phyloP scores from a whole-genome alignment of 1,139 yeast genomes.

The Kurtzmaniella quercitrusa region DNA sequence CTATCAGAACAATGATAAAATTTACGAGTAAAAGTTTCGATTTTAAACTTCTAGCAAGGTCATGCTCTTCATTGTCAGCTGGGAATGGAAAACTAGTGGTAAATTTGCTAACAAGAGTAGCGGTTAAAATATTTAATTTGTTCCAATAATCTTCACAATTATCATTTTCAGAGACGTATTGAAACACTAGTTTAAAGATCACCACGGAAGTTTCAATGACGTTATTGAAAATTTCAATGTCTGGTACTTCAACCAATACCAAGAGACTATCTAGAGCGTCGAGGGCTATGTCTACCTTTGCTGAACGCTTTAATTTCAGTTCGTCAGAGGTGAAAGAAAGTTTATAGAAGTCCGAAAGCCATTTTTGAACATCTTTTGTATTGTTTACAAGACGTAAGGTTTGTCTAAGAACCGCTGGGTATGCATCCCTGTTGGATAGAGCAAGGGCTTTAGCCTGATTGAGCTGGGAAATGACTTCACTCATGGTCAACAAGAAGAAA shows the following conservation, averaged over 20 bases:
- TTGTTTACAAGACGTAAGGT: constrained; percentile 40
- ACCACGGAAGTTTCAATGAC: constrained; percentile 33
- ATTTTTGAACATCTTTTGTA: constrained; percentile 34
- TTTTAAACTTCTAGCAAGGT: constrained; percentile 46
- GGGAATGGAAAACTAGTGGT: constrained; percentile 39
- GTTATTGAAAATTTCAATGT: constrained; percentile 26
- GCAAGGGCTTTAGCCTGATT: constrained; percentile 51
- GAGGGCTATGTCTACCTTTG: constrained; percentile 40
- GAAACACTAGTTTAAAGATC: constrained; percentile 36
- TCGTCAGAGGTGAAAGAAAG: constrained; percentile 38
- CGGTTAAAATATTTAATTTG: constrained; percentile 40
- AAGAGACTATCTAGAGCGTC: constrained; percentile 35
- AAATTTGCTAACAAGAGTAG: constrained; percentile 32
- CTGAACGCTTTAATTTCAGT: constrained; percentile 19
- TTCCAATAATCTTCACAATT: constrained; percentile 42
- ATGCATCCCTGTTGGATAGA: constrained; percentile 37
- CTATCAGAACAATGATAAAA: constrained; percentile 67
- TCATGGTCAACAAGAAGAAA: constrained; percentile 3
- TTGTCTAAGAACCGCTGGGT: constrained; percentile 52
- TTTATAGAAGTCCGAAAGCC: constrained; percentile 46
- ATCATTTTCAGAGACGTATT: constrained; percentile 40
- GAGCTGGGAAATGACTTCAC: constrained; percentile 35
- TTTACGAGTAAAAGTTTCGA: constrained; percentile 65
- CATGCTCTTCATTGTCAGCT: constrained; percentile 48
- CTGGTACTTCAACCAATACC: constrained; percentile 23